These are phyloP conservation scores for Backusella tuberculispora DNA, from an alignment of 192 early-diverging fungal genomes.

Conservation along the genomic window DNA sequence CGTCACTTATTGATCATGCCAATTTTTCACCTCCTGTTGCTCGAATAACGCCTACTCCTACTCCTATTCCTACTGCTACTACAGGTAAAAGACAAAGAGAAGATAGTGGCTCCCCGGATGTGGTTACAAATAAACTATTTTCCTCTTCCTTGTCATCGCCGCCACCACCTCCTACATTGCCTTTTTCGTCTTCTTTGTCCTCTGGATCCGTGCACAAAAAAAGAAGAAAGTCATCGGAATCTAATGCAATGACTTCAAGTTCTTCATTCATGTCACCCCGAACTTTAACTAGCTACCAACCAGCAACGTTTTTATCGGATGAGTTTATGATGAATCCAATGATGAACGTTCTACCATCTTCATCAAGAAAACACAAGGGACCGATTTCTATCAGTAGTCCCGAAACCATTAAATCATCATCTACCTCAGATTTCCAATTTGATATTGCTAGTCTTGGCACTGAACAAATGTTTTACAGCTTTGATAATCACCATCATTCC, in stretches of 20 bases:
- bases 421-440: not conserved
- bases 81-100: not conserved
- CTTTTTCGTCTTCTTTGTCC: not conserved
- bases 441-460: slow-evolving; percentile 13
- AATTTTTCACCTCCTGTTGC: not conserved
- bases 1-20: not conserved
- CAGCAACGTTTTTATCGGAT: not conserved
- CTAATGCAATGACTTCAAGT: not conserved
- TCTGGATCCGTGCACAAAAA: not conserved
- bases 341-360: not conserved
- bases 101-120: not conserved
- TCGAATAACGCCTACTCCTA: not conserved
- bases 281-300: not conserved
- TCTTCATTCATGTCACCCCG: not conserved
- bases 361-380: not conserved
- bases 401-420: not conserved
- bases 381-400: not conserved
- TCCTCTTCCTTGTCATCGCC: not conserved
- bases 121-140: not conserved
- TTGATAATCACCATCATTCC: not conserved
- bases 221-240: not conserved
- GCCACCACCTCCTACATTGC: not conserved
- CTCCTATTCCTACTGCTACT: not conserved
- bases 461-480: slow-evolving; percentile 9
- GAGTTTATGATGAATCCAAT: not conserved